Evolutionary conservation across 129 eudicot species (phyloP).

Genomic region (Lactuca sativa): DNA sequence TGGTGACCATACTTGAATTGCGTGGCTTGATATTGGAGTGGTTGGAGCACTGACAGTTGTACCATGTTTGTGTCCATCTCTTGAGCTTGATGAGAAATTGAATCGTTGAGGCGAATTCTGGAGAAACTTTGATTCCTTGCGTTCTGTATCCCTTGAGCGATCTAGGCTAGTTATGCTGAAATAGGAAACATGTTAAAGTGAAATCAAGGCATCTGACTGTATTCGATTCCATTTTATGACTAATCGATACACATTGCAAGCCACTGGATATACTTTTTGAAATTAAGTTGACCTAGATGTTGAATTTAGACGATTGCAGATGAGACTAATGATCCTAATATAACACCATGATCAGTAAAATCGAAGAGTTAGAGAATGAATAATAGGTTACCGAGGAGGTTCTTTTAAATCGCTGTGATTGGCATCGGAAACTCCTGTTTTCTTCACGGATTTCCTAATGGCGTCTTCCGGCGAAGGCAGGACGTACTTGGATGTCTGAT

Average conservation of each 20-base stretch:
- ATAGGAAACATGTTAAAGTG: background rate
- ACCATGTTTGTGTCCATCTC: constrained; percentile 23
- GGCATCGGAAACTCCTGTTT: constrained; percentile 12
- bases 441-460: constrained; percentile 8
- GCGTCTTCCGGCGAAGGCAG: constrained; percentile 51
- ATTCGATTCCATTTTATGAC: background rate
- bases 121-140: constrained; percentile 30
- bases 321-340: background rate
- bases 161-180: constrained; percentile 40
- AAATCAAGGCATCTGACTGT: background rate
- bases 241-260: constrained; percentile 1
- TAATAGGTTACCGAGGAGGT: constrained; percentile 6
- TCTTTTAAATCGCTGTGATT: background rate
- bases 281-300: background rate
- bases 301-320: constrained; percentile 7
- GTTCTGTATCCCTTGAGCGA: constrained; percentile 33
- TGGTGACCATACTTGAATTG: constrained; percentile 55
- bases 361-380: background rate
- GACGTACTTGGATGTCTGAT: constrained; percentile 16
- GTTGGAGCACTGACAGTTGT: constrained; percentile 52
- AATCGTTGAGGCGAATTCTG: constrained; percentile 25
- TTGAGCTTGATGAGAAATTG: constrained; percentile 17
- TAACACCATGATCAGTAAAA: background rate
- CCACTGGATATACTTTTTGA: background rate
- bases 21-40: constrained; percentile 37